Evolutionary conservation across 1,139 yeast species (phyloP), one percentile per base, ranked within the genome.

Genomic region (Pichia cactophila): DNA sequence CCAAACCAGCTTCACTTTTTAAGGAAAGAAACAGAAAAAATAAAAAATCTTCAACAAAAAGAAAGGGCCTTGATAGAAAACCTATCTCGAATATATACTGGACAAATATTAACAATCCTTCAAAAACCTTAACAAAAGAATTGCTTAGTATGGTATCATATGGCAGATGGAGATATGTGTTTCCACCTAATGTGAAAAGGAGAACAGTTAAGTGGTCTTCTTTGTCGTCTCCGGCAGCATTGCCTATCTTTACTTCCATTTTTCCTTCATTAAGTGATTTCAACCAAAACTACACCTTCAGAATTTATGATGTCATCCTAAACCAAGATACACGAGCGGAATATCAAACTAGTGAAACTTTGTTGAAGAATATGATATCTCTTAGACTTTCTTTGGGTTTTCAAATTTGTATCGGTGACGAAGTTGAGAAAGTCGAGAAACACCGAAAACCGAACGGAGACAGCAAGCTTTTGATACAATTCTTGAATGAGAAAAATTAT

Each of bases 151-250:
- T 69, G 51, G 63, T 77, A 17, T 65, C 74, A 26, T 78, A 78
- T 61, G 78, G 86, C 41, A 75, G 95, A 54, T 94, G 98, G 98
- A 83, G 81, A 49, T 88, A 86, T 64, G 94, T 87, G 0, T 86
- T 87, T 60, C 96, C 97, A 0, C 74, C 75, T 14, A 76, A 78
- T 42, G 78, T 81, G 26, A 79, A 77, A 48, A 71, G 89, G 43
- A 77, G 81, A 56, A 72, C 78, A 12, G 83, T 90, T 43, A 90
- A 90, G 62, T 94, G 98, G 98, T 77, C 87, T 51, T 90, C 97
- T 0, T 73, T 94, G 49, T 85, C 88, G 36, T 81, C 96, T 0
- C 99, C 99, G 0, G 97, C 97, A 0, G 83, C 95, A 4, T 69
- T 94, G 26, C 99, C 99, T 0, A 71, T 85, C 0, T 81, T 87